Percentiles rank a stretch among this genome's conserved stretches.
Evolutionary conservation across 1,284 basidiomycete species (phyloP).

Genomic region (Farysia itapuensis): DNA sequence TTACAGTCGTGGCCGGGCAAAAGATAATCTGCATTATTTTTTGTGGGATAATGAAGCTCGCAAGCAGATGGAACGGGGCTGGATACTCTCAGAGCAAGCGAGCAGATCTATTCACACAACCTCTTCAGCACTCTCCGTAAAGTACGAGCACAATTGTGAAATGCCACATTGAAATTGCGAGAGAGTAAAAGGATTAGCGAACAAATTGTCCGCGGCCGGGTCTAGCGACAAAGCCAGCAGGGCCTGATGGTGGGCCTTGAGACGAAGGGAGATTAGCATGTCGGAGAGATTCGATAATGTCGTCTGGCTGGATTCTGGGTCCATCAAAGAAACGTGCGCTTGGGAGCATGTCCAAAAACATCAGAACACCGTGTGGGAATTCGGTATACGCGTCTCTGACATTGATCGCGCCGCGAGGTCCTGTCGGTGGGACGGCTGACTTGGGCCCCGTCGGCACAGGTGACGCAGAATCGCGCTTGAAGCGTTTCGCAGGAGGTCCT

Average conservation of each 20-base stretch:
- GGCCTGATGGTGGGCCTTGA: background rate
- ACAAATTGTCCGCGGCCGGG: no score
- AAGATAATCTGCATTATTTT: background rate
- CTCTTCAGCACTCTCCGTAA: no score
- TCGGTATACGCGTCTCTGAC: constrained; percentile 18
- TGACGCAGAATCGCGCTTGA: constrained; percentile 62
- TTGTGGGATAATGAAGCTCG: background rate
- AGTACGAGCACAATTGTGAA: no score
- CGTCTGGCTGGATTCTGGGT: constrained; percentile 37
- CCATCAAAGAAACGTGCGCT: constrained; percentile 39
- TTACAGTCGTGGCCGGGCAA: background rate
- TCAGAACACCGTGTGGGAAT: constrained; percentile 36
- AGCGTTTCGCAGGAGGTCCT: constrained; percentile 42
- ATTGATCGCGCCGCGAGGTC: background rate
- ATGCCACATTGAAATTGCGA: no score
- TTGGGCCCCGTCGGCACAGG: constrained; percentile 50
- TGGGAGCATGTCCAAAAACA: constrained; percentile 44
- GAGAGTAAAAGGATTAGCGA: no score
- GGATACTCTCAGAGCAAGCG: background rate
- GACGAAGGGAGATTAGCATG: constrained; percentile 31
- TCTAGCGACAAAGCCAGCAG: background rate
- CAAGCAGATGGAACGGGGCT: background rate
- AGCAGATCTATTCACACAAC: no score
- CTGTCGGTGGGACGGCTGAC: background rate
- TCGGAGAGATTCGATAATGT: constrained; percentile 41